phyloP scores from a whole-genome alignment of 1,284 basidiomycete species.

The Tilletiaria anomala region DNA sequence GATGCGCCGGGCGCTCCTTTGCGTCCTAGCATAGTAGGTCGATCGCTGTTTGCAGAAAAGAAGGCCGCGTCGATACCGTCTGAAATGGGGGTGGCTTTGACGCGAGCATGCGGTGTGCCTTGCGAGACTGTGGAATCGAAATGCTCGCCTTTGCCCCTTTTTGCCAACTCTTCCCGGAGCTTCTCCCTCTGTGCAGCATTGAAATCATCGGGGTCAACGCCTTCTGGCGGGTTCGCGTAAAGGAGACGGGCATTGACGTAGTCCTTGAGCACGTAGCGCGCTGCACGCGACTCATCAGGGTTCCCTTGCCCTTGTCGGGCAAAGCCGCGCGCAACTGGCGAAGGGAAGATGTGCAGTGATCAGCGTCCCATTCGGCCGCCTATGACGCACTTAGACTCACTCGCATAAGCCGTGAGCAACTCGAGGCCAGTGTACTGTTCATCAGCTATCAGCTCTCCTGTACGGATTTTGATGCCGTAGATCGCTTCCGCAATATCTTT shows the following conservation, averaged over 20 bases:
- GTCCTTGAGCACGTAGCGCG: constrained; percentile 87
- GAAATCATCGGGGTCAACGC: constrained; percentile 54
- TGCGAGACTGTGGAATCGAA: constrained; percentile 17
- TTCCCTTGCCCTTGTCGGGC: constrained; percentile 88
- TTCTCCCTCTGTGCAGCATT: constrained; percentile 59
- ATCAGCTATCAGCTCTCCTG: constrained; percentile 52
- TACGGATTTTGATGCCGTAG: constrained; percentile 71
- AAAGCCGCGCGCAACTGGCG: constrained; percentile 58
- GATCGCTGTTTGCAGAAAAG: neutral
- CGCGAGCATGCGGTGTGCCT: neutral
- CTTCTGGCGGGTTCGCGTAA: constrained; percentile 68
- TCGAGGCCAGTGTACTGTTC: constrained; percentile 82
- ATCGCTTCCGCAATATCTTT: constrained; percentile 71
- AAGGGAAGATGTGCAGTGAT: no score
- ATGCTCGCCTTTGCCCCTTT: constrained; percentile 46
- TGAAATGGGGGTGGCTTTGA: neutral
- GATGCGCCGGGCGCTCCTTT: neutral
- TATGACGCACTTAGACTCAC: no score
- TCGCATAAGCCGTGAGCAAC: constrained; percentile 70
- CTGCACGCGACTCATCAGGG: constrained; percentile 87
- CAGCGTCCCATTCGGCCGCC: constrained; percentile 2
- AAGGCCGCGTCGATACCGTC: neutral
- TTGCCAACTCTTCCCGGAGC: constrained; percentile 44
- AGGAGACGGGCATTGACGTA: constrained; percentile 90
- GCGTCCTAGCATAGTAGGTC: neutral